Base-by-base conservation (phyloP, 2,329 filamentous ascomycete species). In the Aspergillus intermedius region DNA sequence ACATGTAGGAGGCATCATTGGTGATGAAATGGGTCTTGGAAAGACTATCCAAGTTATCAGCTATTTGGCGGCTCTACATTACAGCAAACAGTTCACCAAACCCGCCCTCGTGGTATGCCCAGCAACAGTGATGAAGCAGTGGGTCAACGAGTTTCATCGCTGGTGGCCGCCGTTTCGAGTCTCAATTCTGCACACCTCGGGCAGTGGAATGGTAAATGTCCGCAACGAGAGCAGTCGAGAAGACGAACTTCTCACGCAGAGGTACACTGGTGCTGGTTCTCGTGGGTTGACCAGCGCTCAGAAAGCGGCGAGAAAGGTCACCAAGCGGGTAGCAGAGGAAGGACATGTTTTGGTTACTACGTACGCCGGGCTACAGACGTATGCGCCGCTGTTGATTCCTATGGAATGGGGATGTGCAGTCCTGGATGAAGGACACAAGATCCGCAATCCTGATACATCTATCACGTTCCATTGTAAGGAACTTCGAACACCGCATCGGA, bases 151-250 rank as follows among this genome's bases (percentile, higher is more conserved):
- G 63, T 97, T 98, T 59, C 94, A 98, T 69, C 83, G 86, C 10
- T 98, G 94, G 94, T 98, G 94, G 94, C 93, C 93, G n/a, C 86
- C 93, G n/a, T 75, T 98, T 28, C 82, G 94, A 39, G 93, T 98
- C 4, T 95, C 91, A 0, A 97, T 98, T 53, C 68, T 98, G 44
- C 93, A 98, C 65, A 89, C 89, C 1, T 96, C 93, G 4, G 93
- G 93, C 2, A 97, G 90, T 65, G 94, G 93, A 15, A 97, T 98
- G 91, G 74, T 96, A 46, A 90, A 95, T 55, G 75, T 94, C 21
- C 72, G 73, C 41, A 75, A 72, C 44, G 82, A 84, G 62, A 74
- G 74, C 49, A 76, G 75, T 30, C 76, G 77, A 44, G 87, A 91
- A 66, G 80, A 81, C 53, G 75, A 77, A 22, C 68, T 84, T 72